These are phyloP conservation scores for Bertia moriformis DNA, from an alignment of 2,329 filamentous ascomycete species.

Conservation along the genomic window DNA sequence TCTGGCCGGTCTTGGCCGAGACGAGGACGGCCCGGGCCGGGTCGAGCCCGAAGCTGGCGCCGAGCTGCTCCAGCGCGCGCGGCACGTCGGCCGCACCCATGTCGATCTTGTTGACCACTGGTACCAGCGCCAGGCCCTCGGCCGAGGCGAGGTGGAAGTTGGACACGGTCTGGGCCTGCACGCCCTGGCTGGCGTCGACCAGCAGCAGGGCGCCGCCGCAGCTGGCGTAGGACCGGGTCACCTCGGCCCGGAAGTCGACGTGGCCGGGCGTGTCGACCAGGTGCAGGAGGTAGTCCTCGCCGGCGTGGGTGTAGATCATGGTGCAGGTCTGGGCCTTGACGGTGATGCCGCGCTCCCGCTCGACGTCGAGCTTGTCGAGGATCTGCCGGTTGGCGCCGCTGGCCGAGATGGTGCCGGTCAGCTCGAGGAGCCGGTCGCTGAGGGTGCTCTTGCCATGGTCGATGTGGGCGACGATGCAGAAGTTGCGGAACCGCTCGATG, in stretches of 20 bases:
- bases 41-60: conserved; percentile 75
- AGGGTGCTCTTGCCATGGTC: conserved; percentile 62
- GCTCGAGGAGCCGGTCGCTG: conserved; percentile 53
- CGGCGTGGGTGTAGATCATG: conserved; percentile 84
- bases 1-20: conserved; percentile 85
- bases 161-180: conserved; percentile 94
- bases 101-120: conserved; percentile 94
- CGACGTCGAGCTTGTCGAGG: conserved; percentile 90
- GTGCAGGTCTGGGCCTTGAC: conserved; percentile 98
- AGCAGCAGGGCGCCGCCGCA: conserved; percentile 85
- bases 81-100: conserved; percentile 75
- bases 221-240: conserved; percentile 86
- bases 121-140: conserved; percentile 75
- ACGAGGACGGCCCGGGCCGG: conserved; percentile 61
- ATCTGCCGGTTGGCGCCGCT: conserved; percentile 82
- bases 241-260: conserved; percentile 93
- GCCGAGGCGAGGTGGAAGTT: conserved; percentile 98
- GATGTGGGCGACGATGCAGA: conserved; percentile 59
- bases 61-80: conserved; percentile 73
- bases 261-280: conserved; percentile 94
- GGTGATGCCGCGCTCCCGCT: conserved; percentile 88
- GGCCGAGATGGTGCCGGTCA: conserved; percentile 80
- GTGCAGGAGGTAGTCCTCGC: conserved; percentile 81
- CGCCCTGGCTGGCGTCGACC: conserved; percentile 88
- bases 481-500: conserved; percentile 42